Evolutionary conservation across 2,329 filamentous ascomycete genomes (phyloP).

Genomic region (Beauveria pseudobassiana): DNA sequence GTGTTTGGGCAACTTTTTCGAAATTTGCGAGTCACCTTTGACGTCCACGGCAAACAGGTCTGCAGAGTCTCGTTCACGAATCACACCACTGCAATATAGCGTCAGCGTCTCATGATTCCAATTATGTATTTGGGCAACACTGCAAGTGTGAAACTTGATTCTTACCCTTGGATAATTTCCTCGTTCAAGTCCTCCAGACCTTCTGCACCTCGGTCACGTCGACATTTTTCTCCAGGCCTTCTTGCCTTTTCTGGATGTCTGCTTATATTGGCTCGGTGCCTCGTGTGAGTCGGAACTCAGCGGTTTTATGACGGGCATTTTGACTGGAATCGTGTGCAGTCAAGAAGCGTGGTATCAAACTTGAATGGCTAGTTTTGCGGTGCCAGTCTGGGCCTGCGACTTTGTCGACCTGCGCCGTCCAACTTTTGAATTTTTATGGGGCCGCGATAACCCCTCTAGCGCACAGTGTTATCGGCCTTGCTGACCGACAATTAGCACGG

Average conservation of each 20-base stretch:
- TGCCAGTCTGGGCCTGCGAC: neutral
- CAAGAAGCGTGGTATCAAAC: conserved; percentile 1
- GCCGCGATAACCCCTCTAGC: conserved; percentile 6
- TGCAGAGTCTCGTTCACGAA: conserved; percentile 73
- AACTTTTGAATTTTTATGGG: conserved; percentile 12
- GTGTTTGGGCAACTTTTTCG: conserved; percentile 56
- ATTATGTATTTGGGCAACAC: neutral
- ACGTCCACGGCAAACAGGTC: conserved; percentile 83
- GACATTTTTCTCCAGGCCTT: conserved; percentile 98
- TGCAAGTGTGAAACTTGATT: neutral
- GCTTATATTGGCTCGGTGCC: conserved; percentile 73
- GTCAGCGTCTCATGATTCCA: conserved; percentile 15
- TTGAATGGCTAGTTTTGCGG: conserved; percentile 3
- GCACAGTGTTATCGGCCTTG: conserved; percentile 8
- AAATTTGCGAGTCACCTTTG: conserved; percentile 59
- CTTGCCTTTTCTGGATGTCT: conserved; percentile 93
- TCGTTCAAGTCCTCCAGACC: conserved; percentile 75
- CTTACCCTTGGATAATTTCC: conserved; percentile 83
- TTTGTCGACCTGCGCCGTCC: neutral
- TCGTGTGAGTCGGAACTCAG: conserved; percentile 38
- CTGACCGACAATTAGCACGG: conserved; percentile 6
- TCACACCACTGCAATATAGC: conserved; percentile 58
- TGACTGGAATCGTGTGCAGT: conserved; percentile 8
- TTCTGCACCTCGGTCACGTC: conserved; percentile 80
- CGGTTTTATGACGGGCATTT: conserved; percentile 48